phyloP scores from a whole-genome alignment of 1,284 basidiomycete species.

The Cryptococcus jaspeensis region DNA sequence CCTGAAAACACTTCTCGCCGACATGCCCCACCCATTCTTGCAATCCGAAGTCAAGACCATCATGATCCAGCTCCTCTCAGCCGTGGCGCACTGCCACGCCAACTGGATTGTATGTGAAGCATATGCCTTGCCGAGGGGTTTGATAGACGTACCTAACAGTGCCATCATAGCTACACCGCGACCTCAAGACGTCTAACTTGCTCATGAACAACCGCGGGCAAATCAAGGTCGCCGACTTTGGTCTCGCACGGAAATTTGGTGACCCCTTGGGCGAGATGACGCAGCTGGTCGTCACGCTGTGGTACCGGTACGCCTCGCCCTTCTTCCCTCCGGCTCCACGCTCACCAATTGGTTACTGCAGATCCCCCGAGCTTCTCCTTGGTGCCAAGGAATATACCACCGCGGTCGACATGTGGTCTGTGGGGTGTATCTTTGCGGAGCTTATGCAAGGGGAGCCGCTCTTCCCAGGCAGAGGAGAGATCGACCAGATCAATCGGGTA shows the following conservation, averaged over 20 bases:
- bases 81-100: conserved; percentile 85
- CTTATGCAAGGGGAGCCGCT: conserved; percentile 88
- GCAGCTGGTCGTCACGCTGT: conserved; percentile 94
- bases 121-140: not conserved
- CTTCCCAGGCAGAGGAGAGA: conserved; percentile 92
- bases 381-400: conserved; percentile 92
- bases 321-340: not conserved
- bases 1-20: conserved; percentile 87
- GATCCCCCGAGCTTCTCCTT: conserved; percentile 92
- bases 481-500: conserved; percentile 85
- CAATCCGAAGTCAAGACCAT: conserved; percentile 98
- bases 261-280: conserved; percentile 96
- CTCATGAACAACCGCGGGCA: conserved; percentile 98
- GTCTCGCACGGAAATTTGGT: conserved; percentile 89
- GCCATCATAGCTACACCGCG: conserved; percentile 69
- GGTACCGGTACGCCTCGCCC: conserved; percentile 78
- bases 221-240: conserved; percentile 99
- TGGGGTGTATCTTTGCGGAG: conserved; percentile 82
- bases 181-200: conserved; percentile 95
- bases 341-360: conserved; percentile 41
- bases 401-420: conserved; percentile 57
- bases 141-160: not conserved
- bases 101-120: conserved; percentile 73
- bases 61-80: conserved; percentile 89
- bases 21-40: conserved; percentile 92